phyloP scores from a whole-genome alignment of 257 asterid species.

The Forsythia viridissima region DNA sequence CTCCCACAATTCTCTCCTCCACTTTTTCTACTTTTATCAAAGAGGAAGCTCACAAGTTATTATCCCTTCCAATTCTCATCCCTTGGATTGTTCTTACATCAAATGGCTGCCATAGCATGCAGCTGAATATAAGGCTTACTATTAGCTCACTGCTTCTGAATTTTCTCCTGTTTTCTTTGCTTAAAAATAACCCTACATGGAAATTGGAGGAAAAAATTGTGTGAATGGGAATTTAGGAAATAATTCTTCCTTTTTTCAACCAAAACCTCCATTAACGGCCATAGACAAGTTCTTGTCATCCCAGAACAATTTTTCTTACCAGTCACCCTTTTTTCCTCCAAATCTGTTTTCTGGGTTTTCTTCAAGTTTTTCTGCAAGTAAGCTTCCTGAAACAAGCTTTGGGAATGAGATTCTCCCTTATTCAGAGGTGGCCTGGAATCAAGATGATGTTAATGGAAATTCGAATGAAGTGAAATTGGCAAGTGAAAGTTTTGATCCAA shows the following conservation, averaged over 20 bases:
- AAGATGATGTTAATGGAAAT: neutral
- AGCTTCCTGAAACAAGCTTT: neutral
- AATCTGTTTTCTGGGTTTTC: slow-evolving; percentile 3
- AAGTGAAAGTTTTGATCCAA: neutral
- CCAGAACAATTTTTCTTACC: slow-evolving; percentile 23
- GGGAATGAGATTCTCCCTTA: slow-evolving; percentile 10
- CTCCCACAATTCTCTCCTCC: slow-evolving; percentile 43
- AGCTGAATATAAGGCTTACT: slow-evolving; percentile 29
- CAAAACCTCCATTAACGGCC: slow-evolving; percentile 35
- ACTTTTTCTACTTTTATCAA: slow-evolving; percentile 28
- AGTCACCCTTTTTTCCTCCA: slow-evolving; percentile 1
- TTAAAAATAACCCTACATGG: slow-evolving; percentile 37
- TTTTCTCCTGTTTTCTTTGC: slow-evolving; percentile 29
- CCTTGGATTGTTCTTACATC: slow-evolving; percentile 47
- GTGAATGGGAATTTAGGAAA: slow-evolving; percentile 22
- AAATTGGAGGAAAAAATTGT: slow-evolving; percentile 31
- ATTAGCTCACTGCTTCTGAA: slow-evolving; percentile 20
- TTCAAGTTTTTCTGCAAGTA: neutral
- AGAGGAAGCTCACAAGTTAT: slow-evolving; percentile 37
- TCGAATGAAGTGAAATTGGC: neutral
- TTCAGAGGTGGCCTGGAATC: neutral
- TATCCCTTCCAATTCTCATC: slow-evolving; percentile 28
- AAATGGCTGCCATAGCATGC: slow-evolving; percentile 40
- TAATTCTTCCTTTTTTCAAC: slow-evolving; percentile 25
- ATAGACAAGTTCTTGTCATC: slow-evolving; percentile 39